A percentile compares a stretch with the other conserved stretches of the same genome.
phyloP scores from a whole-genome alignment of 768 basidiomycete genomes.

The Lentinula sp. region DNA sequence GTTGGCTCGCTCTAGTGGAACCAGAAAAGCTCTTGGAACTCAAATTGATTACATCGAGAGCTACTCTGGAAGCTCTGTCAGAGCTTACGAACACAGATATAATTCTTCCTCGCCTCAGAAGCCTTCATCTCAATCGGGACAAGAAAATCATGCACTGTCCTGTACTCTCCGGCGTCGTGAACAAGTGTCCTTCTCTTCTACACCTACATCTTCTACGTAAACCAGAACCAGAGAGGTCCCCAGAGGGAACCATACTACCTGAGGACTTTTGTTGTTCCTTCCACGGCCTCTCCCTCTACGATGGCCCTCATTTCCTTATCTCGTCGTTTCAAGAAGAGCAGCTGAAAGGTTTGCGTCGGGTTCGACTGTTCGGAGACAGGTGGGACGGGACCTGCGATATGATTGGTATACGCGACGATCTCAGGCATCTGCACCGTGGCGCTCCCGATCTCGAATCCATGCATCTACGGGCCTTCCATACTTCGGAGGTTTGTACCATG shows the following conservation, averaged over 20 bases:
- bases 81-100: conserved; percentile 3
- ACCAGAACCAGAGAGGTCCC: not conserved
- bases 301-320: conserved; percentile 6
- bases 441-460: conserved; percentile 9
- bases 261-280: not conserved
- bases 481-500: conserved; percentile 5
- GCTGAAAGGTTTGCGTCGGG: conserved; percentile 7
- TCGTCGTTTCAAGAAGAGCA: conserved; percentile 5
- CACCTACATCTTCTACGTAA: not conserved
- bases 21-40: conserved; percentile 4
- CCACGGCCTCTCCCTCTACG: not conserved
- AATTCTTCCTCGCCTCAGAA: conserved; percentile 1
- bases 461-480: conserved; percentile 11
- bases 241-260: not conserved
- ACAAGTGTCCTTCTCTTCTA: not conserved
- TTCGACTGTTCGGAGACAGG: conserved; percentile 9
- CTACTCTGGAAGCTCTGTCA: conserved; percentile 5
- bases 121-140: conserved; percentile 3
- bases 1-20: conserved; percentile 9
- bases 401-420: conserved; percentile 8
- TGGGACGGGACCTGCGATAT: conserved; percentile 11
- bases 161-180: not conserved
- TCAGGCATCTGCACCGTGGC: conserved; percentile 4
- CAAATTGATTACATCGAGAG: not conserved
- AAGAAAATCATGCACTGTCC: not conserved